A percentile compares a stretch with the other conserved stretches of the same genome.
Conservation (phyloP, 1,284 basidiomycete genomes). For the Stygiomarasmius scandens region DNA sequence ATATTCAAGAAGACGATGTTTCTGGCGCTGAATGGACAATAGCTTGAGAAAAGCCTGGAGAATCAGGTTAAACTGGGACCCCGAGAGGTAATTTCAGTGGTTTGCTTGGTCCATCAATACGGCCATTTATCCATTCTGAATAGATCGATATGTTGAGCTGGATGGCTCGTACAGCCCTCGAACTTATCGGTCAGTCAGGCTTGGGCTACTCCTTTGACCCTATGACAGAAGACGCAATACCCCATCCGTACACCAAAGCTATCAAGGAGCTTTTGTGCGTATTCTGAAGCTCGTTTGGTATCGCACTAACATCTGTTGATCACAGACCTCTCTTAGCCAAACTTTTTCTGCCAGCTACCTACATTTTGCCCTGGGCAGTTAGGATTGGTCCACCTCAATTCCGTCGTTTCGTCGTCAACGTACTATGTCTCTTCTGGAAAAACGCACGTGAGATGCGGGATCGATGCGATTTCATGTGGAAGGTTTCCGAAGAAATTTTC, state of each 20-base stretch:
- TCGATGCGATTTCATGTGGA: conserved; percentile 9
- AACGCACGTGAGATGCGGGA: conserved; percentile 6
- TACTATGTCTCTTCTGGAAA: conserved; percentile 13
- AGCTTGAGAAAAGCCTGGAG: not conserved
- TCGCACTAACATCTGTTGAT: not conserved
- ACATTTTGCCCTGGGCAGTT: conserved; percentile 8
- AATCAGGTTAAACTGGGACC: too few relatives aligned
- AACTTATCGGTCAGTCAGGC: conserved; percentile 24
- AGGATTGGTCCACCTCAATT: conserved; percentile 7
- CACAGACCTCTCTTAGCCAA: not conserved
- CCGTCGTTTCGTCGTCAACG: conserved; percentile 7
- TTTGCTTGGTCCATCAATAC: too few relatives aligned
- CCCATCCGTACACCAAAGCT: conserved; percentile 15
- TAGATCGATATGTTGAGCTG: conserved; percentile 22
- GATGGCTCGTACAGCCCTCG: conserved; percentile 22
- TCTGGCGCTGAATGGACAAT: conserved; percentile 1
- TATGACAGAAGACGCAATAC: conserved; percentile 11
- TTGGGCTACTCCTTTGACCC: conserved; percentile 22
- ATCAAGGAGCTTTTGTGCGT: conserved; percentile 19
- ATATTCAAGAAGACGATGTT: not conserved
- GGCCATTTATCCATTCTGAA: not conserved
- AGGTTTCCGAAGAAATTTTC: conserved; percentile 7
- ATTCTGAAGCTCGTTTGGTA: not conserved
- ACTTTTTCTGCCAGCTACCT: conserved; percentile 15
- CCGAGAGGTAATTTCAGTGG: too few relatives aligned